A percentile compares a stretch with the other conserved stretches of the same genome.
These are phyloP conservation scores for Silene uniflora DNA, from an alignment of 148 eudicot genomes.

Conservation along the genomic window DNA sequence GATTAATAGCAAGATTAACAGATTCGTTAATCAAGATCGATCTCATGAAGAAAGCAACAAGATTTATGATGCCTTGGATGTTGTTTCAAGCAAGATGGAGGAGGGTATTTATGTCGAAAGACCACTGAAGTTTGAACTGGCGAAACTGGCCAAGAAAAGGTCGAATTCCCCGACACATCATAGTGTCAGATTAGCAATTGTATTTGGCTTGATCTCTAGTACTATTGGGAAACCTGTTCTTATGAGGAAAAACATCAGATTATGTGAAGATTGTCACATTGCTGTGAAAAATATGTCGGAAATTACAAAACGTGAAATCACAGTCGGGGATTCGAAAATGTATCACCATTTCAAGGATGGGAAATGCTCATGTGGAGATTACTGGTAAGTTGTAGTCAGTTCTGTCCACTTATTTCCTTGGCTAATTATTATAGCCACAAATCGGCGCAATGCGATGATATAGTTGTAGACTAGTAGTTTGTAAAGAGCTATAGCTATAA, in stretches of 20 bases:
- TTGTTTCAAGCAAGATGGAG: slow-evolving; percentile 37
- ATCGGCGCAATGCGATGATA: too few species aligned
- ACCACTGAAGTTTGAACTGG: slow-evolving; percentile 36
- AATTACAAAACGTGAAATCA: slow-evolving; percentile 47
- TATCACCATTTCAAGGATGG: slow-evolving; percentile 71
- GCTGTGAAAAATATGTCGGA: slow-evolving; percentile 53
- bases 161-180: slow-evolving; percentile 41
- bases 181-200: slow-evolving; percentile 57
- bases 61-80: slow-evolving; percentile 47
- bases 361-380: slow-evolving; percentile 66
- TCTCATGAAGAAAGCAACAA: slow-evolving; percentile 32
- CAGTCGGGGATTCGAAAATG: slow-evolving; percentile 74
- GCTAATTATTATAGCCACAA: too few species aligned
- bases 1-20: slow-evolving; percentile 30
- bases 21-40: slow-evolving; percentile 44
- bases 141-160: slow-evolving; percentile 32
- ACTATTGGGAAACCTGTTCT: slow-evolving; percentile 42
- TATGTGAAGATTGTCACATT: slow-evolving; percentile 62
- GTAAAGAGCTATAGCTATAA: background rate
- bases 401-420: too few species aligned
- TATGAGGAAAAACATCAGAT: slow-evolving; percentile 49
- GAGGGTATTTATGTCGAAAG: slow-evolving; percentile 29
- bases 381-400: slow-evolving; percentile 45
- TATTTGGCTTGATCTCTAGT: slow-evolving; percentile 51
- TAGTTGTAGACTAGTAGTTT: background rate